Evolutionary conservation across 192 early-diverging fungal genomes (phyloP).

Genomic region (Entomortierella lignicola): DNA sequence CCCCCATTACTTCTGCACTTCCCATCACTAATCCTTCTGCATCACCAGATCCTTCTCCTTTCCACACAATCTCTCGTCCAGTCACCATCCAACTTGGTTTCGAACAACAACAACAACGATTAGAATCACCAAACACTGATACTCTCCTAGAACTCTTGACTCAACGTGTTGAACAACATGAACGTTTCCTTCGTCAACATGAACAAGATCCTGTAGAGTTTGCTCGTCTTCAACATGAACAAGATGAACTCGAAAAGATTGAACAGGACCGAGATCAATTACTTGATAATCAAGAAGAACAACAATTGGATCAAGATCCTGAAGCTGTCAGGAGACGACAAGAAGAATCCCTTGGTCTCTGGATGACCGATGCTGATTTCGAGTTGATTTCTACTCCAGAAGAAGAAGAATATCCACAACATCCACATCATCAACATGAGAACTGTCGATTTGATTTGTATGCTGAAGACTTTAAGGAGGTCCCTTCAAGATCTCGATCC

Average conservation of each 20-base stretch:
- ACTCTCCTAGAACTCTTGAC: slow-evolving; percentile 5
- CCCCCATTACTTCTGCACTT: slow-evolving; percentile 8
- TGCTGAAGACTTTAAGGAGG: slow-evolving; percentile 39
- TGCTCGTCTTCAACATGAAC: slow-evolving; percentile 24
- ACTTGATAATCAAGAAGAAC: slow-evolving; percentile 38
- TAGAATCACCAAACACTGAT: background rate
- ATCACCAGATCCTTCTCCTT: slow-evolving; percentile 12
- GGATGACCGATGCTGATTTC: slow-evolving; percentile 46
- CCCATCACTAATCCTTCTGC: slow-evolving; percentile 20
- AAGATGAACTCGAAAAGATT: slow-evolving; percentile 39
- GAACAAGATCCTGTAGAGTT: slow-evolving; percentile 8
- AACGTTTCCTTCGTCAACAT: slow-evolving; percentile 16
- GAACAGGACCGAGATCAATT: slow-evolving; percentile 41
- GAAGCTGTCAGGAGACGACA: slow-evolving; percentile 30
- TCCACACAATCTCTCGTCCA: slow-evolving; percentile 31
- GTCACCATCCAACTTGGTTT: slow-evolving; percentile 42
- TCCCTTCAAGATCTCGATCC: slow-evolving; percentile 3
- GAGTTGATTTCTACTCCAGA: slow-evolving; percentile 7
- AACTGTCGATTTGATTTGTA: slow-evolving; percentile 32
- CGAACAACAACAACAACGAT: background rate
- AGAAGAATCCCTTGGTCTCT: slow-evolving; percentile 40
- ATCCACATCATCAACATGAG: background rate
- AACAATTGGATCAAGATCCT: slow-evolving; percentile 29
- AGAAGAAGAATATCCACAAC: background rate
- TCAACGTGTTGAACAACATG: slow-evolving; percentile 14